phyloP scores from a whole-genome alignment of 2,329 filamentous ascomycete species.

The Emergomyces orientalis region DNA sequence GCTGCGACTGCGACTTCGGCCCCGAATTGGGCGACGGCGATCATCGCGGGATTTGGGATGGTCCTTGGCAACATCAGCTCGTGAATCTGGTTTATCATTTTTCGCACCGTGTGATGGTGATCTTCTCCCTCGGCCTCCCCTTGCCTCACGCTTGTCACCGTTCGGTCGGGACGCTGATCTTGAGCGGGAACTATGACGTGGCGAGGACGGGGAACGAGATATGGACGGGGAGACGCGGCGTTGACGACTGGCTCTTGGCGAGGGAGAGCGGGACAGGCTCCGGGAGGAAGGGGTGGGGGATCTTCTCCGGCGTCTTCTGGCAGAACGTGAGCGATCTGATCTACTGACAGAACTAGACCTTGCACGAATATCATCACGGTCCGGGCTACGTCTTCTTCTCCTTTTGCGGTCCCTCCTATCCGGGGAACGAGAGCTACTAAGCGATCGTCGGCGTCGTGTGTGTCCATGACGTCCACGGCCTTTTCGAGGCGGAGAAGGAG shows the following conservation, averaged over 20 bases:
- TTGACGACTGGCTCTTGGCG: conserved; percentile 23
- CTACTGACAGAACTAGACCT: conserved; percentile 42
- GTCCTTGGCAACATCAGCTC: conserved; percentile 44
- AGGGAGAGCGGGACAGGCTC: conserved; percentile 30
- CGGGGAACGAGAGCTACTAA: conserved; percentile 34
- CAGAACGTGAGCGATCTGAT: conserved; percentile 47
- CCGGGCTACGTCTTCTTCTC: conserved; percentile 29
- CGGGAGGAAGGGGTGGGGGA: conserved; percentile 33
- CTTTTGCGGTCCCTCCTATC: conserved; percentile 28
- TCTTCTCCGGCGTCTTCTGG: conserved; percentile 40
- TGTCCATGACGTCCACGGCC: conserved; percentile 20
- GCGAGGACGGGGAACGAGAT: conserved; percentile 32
- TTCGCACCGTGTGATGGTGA: conserved; percentile 36
- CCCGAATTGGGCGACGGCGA: conserved; percentile 34
- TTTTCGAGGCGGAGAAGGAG: conserved; percentile 25
- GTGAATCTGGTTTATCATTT: conserved; percentile 34
- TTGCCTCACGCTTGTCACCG: conserved; percentile 22
- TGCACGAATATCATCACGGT: conserved; percentile 34
- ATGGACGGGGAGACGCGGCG: conserved; percentile 8
- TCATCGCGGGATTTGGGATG: conserved; percentile 32
- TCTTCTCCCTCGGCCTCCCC: conserved; percentile 33
- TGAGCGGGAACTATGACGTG: conserved; percentile 30
- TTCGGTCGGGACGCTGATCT: conserved; percentile 29
- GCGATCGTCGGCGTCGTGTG: conserved; percentile 27
- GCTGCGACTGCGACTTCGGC: conserved; percentile 10